Conservation (phyloP, 192 early-diverging fungal genomes). For the Umbelopsis sp. region DNA sequence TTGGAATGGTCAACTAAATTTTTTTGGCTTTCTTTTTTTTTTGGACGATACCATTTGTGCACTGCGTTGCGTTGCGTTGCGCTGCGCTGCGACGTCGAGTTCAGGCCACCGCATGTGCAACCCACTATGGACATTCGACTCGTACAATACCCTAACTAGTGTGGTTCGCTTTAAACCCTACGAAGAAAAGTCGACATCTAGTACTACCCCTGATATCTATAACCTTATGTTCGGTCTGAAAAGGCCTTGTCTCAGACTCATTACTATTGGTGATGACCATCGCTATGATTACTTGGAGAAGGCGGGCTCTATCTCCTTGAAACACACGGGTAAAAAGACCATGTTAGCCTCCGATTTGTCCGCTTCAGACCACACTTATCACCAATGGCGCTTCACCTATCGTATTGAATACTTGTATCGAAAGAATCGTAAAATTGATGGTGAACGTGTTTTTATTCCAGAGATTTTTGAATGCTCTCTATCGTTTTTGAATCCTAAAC, state of each 20-base stretch:
- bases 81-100: neutral
- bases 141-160: conserved; percentile 44
- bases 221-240: conserved; percentile 47
- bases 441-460: conserved; percentile 42
- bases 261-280: conserved; percentile 42
- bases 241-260: conserved; percentile 40
- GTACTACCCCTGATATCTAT: conserved; percentile 33
- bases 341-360: conserved; percentile 41
- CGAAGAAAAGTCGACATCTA: conserved; percentile 13
- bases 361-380: conserved; percentile 19
- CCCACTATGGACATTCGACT: conserved; percentile 41
- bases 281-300: conserved; percentile 47
- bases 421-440: conserved; percentile 42
- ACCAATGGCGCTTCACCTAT: conserved; percentile 41
- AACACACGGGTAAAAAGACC: conserved; percentile 40
- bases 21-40: too few relatives aligned
- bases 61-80: too few relatives aligned
- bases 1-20: too few relatives aligned
- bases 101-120: conserved; percentile 41
- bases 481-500: conserved; percentile 42
- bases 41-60: too few relatives aligned
- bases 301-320: conserved; percentile 39
- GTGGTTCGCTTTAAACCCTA: conserved; percentile 33
- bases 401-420: conserved; percentile 42
- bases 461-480: conserved; percentile 43